These are phyloP conservation scores for Flaveria trinervia DNA, from an alignment of 129 eudicot genomes.

Conservation along the genomic window DNA sequence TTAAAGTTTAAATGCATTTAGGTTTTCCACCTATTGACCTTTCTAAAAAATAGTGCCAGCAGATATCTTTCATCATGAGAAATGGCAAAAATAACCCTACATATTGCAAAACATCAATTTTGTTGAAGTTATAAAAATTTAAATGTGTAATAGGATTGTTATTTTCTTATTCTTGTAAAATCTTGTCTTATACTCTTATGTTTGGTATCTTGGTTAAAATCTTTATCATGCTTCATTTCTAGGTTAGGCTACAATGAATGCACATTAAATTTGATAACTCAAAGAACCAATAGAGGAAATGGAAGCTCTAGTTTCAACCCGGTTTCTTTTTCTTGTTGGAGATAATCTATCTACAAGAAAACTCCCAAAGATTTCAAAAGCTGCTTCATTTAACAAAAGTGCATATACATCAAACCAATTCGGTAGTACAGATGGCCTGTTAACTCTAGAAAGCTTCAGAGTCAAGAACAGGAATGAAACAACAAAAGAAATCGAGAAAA, in stretches of 20 bases:
- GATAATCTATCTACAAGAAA: conserved; percentile 48
- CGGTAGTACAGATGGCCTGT: conserved; percentile 44
- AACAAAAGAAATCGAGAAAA: conserved; percentile 31
- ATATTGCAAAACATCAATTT: conserved; percentile 35
- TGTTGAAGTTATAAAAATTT: not conserved
- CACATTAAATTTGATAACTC: conserved; percentile 33
- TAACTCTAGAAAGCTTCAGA: conserved; percentile 63
- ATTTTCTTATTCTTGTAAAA: too few relatives aligned
- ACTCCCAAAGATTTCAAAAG: conserved; percentile 42
- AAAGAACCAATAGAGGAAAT: too few relatives aligned
- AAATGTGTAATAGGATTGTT: not conserved
- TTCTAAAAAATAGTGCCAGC: not conserved
- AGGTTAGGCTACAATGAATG: too few relatives aligned
- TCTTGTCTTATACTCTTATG: too few relatives aligned
- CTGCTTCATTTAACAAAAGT: conserved; percentile 39
- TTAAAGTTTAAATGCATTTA: too few relatives aligned
- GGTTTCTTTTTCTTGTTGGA: conserved; percentile 63
- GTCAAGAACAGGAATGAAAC: conserved; percentile 41
- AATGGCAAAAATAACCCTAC: not conserved
- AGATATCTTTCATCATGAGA: not conserved
- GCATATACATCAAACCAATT: conserved; percentile 36
- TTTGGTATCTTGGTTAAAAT: too few relatives aligned
- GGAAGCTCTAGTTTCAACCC: not conserved
- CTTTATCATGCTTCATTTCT: too few relatives aligned
- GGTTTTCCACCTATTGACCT: too few relatives aligned